phyloP scores from a whole-genome alignment of 1,284 basidiomycete species.

The Puccinia polysora region DNA sequence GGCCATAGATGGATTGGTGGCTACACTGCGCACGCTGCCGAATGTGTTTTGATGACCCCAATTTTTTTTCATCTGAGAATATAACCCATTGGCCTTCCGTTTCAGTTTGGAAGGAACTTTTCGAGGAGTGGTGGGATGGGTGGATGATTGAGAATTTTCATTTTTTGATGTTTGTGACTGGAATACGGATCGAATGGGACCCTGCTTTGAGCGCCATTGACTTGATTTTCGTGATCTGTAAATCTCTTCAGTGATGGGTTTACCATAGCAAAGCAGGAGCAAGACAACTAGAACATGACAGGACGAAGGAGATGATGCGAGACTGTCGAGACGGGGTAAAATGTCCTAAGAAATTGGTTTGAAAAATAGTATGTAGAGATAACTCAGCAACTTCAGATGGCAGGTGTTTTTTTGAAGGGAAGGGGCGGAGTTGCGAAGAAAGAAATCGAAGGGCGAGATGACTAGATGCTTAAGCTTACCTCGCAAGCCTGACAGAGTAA shows the following conservation, averaged over 20 bases:
- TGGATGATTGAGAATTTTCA: slow-evolving; percentile 15
- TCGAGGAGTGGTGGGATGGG: slow-evolving; percentile 46
- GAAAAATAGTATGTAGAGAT: neutral
- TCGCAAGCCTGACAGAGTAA: slow-evolving; percentile 63
- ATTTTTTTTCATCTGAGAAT: slow-evolving; percentile 57
- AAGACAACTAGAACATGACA: slow-evolving; percentile 79
- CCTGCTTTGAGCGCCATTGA: slow-evolving; percentile 69
- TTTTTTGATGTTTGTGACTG: slow-evolving; percentile 48
- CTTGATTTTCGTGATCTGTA: slow-evolving; percentile 71
- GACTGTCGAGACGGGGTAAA: slow-evolving; percentile 60
- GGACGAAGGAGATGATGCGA: slow-evolving; percentile 75
- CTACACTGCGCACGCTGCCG: slow-evolving; percentile 2
- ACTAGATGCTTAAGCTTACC: slow-evolving; percentile 58
- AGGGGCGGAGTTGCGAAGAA: too few relatives aligned
- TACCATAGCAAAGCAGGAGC: slow-evolving; percentile 64
- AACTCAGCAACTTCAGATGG: too few relatives aligned
- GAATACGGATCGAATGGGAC: slow-evolving; percentile 69
- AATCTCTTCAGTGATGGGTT: slow-evolving; percentile 56
- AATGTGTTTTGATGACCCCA: slow-evolving; percentile 16
- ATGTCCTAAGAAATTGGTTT: slow-evolving; percentile 60
- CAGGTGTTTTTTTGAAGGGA: too few relatives aligned
- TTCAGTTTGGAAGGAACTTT: slow-evolving; percentile 60
- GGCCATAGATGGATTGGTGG: slow-evolving; percentile 15
- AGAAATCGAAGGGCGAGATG: too few relatives aligned
- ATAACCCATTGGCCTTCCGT: slow-evolving; percentile 58